phyloP scores from a whole-genome alignment of 345 rosid species.

The Abelmoschus esculentus region DNA sequence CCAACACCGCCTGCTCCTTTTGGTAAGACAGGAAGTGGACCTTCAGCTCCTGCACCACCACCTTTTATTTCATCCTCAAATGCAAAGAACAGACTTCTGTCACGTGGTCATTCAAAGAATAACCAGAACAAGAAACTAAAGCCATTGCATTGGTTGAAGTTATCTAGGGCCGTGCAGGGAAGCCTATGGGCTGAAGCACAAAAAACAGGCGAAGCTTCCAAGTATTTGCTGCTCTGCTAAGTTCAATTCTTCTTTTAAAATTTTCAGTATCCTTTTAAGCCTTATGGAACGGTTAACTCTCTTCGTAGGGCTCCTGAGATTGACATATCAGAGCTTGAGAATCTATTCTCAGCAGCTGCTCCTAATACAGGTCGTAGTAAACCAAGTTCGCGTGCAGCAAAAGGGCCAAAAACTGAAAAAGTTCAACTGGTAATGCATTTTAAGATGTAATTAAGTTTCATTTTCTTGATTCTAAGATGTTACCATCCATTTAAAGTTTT shows the following conservation, averaged over 20 bases:
- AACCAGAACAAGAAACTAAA: constrained; percentile 69
- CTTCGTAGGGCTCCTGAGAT: constrained; percentile 79
- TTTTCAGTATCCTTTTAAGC: not conserved
- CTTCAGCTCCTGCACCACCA: constrained; percentile 57
- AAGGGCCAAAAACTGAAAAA: constrained; percentile 66
- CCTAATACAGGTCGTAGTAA: constrained; percentile 48
- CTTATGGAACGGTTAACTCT: constrained; percentile 1
- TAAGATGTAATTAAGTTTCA: not conserved
- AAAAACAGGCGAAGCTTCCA: constrained; percentile 73
- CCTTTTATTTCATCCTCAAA: constrained; percentile 40
- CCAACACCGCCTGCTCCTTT: constrained; percentile 48
- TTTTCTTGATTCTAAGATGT: not conserved
- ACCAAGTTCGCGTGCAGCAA: constrained; percentile 30
- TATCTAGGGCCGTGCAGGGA: constrained; percentile 88
- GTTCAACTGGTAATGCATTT: constrained; percentile 73
- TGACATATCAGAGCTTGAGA: constrained; percentile 92
- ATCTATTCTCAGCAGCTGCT: constrained; percentile 71
- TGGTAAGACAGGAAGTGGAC: constrained; percentile 19
- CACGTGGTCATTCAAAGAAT: constrained; percentile 52
- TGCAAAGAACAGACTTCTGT: constrained; percentile 49
- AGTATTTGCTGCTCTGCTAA: constrained; percentile 39
- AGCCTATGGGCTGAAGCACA: constrained; percentile 98
- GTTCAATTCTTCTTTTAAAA: constrained; percentile 1
- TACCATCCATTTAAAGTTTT: not conserved
- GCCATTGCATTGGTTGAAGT: constrained; percentile 95